A percentile compares a stretch with the other conserved stretches of the same genome.
These are phyloP conservation scores for Suhomyces bolitotheri DNA, from an alignment of 1,139 yeast genomes.

Conservation along the genomic window DNA sequence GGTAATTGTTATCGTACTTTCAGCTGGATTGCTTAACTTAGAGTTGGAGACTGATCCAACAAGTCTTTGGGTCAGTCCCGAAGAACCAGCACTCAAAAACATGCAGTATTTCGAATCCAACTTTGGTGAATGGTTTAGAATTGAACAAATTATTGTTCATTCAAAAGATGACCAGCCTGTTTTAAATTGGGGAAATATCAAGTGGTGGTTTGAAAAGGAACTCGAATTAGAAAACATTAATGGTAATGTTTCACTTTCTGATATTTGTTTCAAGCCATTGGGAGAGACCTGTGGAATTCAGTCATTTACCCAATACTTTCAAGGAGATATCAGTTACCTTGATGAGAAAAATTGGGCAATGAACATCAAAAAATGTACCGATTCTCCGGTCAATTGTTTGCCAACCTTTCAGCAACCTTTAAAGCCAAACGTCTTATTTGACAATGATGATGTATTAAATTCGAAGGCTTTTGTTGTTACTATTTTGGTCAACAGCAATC, in stretches of 20 bases:
- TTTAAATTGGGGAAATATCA: conserved; percentile 59
- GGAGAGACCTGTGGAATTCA: conserved; percentile 85
- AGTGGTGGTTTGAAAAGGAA: conserved; percentile 91
- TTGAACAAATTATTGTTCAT: conserved; percentile 80
- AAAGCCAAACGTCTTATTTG: conserved; percentile 65
- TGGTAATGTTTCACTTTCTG: conserved; percentile 46
- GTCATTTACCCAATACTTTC: conserved; percentile 85
- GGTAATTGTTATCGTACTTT: conserved; percentile 44
- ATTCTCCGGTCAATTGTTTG: conserved; percentile 83
- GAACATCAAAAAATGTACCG: conserved; percentile 59
- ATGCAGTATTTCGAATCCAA: conserved; percentile 70
- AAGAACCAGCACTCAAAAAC: conserved; percentile 69
- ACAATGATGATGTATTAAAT: conserved; percentile 49
- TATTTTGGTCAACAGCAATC: conserved; percentile 55
- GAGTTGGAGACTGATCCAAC: conserved; percentile 78
- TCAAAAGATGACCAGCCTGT: conserved; percentile 65
- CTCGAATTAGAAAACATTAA: conserved; percentile 41
- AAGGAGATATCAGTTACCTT: conserved; percentile 58
- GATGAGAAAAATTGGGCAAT: conserved; percentile 54
- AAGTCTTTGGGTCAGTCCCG: conserved; percentile 84
- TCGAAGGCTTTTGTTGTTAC: conserved; percentile 79
- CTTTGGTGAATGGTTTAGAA: conserved; percentile 91
- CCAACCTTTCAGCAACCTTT: conserved; percentile 92
- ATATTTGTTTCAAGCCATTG: conserved; percentile 78
- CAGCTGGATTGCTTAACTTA: conserved; percentile 54